Conservation (phyloP, 192 early-diverging fungal genomes). For the Cetraspora pellucida region DNA sequence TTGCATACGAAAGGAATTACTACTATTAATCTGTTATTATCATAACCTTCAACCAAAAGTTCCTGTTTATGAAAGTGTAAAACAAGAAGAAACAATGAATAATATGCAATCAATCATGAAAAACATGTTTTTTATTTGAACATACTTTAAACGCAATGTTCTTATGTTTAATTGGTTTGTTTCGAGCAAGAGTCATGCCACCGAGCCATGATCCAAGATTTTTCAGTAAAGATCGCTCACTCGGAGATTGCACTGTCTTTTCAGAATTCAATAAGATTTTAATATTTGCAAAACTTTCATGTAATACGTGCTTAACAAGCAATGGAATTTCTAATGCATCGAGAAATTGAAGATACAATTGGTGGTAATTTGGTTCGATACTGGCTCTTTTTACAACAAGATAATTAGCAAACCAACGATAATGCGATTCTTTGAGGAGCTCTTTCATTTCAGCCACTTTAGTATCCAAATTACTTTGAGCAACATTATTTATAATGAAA, state of each 20-base stretch:
- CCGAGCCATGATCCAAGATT: slow-evolving; percentile 98
- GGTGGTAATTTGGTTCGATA: slow-evolving; percentile 96
- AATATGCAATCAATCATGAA: background rate
- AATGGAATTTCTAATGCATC: slow-evolving; percentile 69
- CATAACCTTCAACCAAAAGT: slow-evolving; percentile 89
- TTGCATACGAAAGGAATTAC: slow-evolving; percentile 99
- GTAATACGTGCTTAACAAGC: slow-evolving; percentile 77
- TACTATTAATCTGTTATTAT: slow-evolving; percentile 83
- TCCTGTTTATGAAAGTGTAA: slow-evolving; percentile 53
- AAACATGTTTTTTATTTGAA: slow-evolving; percentile 4
- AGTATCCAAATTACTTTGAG: slow-evolving; percentile 77
- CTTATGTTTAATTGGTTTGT: slow-evolving; percentile 95
- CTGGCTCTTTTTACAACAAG: slow-evolving; percentile 94
- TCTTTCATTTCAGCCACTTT: slow-evolving; percentile 81
- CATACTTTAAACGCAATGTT: slow-evolving; percentile 87
- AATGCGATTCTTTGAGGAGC: slow-evolving; percentile 63
- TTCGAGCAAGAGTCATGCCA: slow-evolving; percentile 92
- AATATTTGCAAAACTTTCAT: slow-evolving; percentile 89
- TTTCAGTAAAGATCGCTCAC: slow-evolving; percentile 88
- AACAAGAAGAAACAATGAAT: background rate
- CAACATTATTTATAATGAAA: slow-evolving; percentile 97
- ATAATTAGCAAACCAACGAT: slow-evolving; percentile 94
- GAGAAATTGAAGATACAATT: slow-evolving; percentile 85
- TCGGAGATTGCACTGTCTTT: slow-evolving; percentile 86
- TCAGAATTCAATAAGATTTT: slow-evolving; percentile 89